phyloP scores from a whole-genome alignment of 352 stramenopile species.

The Phytophthora citricola region DNA sequence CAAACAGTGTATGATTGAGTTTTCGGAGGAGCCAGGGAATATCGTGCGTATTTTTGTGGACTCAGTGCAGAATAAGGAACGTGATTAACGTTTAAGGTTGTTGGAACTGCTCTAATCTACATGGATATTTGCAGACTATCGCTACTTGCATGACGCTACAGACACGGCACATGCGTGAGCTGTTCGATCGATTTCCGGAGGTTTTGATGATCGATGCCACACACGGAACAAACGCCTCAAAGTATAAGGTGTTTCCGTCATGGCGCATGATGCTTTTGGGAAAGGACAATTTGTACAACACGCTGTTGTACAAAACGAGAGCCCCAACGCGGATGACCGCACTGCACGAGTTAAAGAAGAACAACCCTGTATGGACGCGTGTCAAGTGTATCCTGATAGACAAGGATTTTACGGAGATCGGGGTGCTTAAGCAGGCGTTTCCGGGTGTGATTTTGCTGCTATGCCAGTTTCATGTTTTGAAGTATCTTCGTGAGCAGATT shows the following conservation, averaged over 20 bases:
- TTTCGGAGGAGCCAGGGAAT: conserved; percentile 9
- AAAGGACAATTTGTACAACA: conserved; percentile 32
- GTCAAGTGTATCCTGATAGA: conserved; percentile 33
- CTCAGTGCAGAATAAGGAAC: conserved; percentile 6
- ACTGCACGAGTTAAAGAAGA: conserved; percentile 28
- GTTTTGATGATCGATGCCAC: conserved; percentile 4
- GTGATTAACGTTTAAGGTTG: background rate
- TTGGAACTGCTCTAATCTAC: background rate
- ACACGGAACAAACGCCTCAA: background rate
- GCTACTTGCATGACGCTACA: conserved; percentile 5
- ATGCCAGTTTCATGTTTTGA: conserved; percentile 40
- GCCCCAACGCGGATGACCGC: conserved; percentile 14
- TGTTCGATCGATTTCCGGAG: conserved; percentile 2
- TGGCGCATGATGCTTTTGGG: conserved; percentile 17
- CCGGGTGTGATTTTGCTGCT: conserved; percentile 20
- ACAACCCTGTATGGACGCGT: conserved; percentile 22
- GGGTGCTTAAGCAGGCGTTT: conserved; percentile 14
- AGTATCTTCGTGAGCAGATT: conserved; percentile 27
- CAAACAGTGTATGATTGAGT: conserved; percentile 14
- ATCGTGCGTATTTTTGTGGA: conserved; percentile 15
- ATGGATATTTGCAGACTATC: background rate
- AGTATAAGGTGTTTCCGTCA: background rate
- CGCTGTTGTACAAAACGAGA: conserved; percentile 29
- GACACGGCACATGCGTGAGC: background rate
- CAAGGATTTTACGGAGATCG: conserved; percentile 39